A percentile compares a stretch with the other conserved stretches of the same genome.
Conservation (phyloP, 495 filamentous ascomycete genomes). For the Tuber calosporum region DNA sequence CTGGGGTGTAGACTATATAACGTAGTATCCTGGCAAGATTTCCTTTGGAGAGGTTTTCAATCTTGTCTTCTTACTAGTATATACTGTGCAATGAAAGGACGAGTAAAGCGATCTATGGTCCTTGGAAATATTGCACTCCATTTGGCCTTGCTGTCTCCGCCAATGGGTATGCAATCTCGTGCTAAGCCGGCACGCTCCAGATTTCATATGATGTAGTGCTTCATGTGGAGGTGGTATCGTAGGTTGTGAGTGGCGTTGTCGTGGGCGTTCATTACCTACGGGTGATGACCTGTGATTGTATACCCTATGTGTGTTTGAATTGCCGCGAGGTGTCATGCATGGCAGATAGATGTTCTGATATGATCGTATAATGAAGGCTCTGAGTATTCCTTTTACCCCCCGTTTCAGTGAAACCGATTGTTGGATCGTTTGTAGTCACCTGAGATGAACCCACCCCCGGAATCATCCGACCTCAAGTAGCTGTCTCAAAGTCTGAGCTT, state of each 20-base stretch:
- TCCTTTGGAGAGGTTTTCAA: neutral
- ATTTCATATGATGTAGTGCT: neutral
- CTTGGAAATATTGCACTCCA: too few relatives aligned
- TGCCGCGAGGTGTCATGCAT: too few relatives aligned
- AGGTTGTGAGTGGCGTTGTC: neutral
- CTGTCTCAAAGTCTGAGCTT: neutral
- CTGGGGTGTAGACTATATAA: neutral
- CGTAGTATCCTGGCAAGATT: too few relatives aligned
- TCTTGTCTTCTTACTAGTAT: neutral
- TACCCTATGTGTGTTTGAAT: neutral
- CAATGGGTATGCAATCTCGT: neutral
- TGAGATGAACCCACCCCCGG: neutral
- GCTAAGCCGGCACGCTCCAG: neutral
- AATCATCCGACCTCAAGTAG: too few relatives aligned
- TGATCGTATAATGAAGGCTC: neutral
- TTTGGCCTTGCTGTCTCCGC: neutral
- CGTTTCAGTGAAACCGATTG: neutral
- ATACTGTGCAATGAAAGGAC: too few relatives aligned
- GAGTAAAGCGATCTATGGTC: too few relatives aligned
- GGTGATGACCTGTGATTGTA: neutral
- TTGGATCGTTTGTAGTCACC: neutral
- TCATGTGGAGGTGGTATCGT: neutral
- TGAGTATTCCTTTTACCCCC: neutral
- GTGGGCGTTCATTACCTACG: too few relatives aligned
- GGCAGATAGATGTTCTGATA: too few relatives aligned